phyloP scores from a whole-genome alignment of 1,139 yeast genomes.

The Komagataea norvegica region DNA sequence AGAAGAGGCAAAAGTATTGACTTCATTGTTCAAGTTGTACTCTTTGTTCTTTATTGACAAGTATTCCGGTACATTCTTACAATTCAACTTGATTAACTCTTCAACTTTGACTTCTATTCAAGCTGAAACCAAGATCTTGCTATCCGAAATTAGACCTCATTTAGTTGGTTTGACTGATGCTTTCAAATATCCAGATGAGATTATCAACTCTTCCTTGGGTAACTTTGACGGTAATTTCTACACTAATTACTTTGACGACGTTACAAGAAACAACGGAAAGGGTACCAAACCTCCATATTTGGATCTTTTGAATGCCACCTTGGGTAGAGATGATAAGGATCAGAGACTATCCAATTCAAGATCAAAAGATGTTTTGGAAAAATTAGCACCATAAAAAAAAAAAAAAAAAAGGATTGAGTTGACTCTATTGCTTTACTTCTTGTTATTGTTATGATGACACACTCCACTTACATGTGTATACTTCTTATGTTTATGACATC shows the following conservation, averaged over 20 bases:
- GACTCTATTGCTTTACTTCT: too few relatives aligned
- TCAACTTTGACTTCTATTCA: slow-evolving; percentile 43
- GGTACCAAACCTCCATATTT: slow-evolving; percentile 60
- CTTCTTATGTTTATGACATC: too few relatives aligned
- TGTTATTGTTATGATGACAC: too few relatives aligned
- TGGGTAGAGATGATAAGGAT: slow-evolving; percentile 39
- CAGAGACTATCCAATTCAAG: slow-evolving; percentile 23
- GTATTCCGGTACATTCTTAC: slow-evolving; percentile 73
- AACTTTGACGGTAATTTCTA: slow-evolving; percentile 82
- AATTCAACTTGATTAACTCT: slow-evolving; percentile 51
- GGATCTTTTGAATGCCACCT: slow-evolving; percentile 44
- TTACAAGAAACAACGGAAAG: slow-evolving; percentile 45
- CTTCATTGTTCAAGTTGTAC: slow-evolving; percentile 52
- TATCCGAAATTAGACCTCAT: slow-evolving; percentile 56
- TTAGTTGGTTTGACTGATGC: slow-evolving; percentile 85
- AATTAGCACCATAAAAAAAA: slow-evolving; percentile 13
- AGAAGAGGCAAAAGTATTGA: slow-evolving; percentile 36
- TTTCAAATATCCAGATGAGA: slow-evolving; percentile 79
- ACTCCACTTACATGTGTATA: too few relatives aligned
- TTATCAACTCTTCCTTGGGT: slow-evolving; percentile 84
- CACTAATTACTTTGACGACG: slow-evolving; percentile 62
- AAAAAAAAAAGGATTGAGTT: not conserved
- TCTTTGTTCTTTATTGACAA: slow-evolving; percentile 70
- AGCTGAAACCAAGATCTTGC: slow-evolving; percentile 41
- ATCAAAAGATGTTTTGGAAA: slow-evolving; percentile 18